Conservation (phyloP, 768 basidiomycete species). For the Boletales sp. region DNA sequence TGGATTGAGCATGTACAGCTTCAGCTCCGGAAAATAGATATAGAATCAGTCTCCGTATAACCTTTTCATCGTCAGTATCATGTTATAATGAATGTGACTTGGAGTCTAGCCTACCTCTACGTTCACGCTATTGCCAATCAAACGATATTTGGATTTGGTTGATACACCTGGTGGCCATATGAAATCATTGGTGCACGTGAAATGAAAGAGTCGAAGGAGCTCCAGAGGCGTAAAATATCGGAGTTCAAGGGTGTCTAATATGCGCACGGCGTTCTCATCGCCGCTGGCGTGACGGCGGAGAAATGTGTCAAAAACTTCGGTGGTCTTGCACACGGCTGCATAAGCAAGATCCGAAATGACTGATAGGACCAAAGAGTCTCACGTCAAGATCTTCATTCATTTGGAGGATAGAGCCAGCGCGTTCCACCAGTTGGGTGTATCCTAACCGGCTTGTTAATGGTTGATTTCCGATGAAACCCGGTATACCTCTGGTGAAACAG, state of each 20-base stretch:
- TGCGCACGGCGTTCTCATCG: constrained; percentile 44
- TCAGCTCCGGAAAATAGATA: constrained; percentile 44
- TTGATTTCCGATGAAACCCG: not conserved
- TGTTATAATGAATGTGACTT: not conserved
- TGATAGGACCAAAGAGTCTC: constrained; percentile 6
- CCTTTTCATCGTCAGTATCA: constrained; percentile 12
- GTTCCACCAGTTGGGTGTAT: constrained; percentile 73
- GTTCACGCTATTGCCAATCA: constrained; percentile 84
- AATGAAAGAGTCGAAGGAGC: constrained; percentile 64
- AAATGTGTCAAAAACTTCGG: constrained; percentile 54
- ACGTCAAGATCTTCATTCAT: constrained; percentile 66
- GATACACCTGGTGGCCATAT: constrained; percentile 63
- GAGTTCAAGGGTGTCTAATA: constrained; percentile 56
- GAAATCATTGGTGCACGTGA: constrained; percentile 41
- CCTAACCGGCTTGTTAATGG: constrained; percentile 37
- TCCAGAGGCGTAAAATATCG: constrained; percentile 77
- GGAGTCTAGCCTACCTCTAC: constrained; percentile 45
- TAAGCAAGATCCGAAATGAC: not conserved
- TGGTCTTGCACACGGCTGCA: constrained; percentile 45
- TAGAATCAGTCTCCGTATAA: constrained; percentile 54
- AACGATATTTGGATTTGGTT: constrained; percentile 65
- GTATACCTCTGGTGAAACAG: constrained; percentile 75
- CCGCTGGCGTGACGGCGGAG: constrained; percentile 40
- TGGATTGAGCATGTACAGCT: too few species aligned
- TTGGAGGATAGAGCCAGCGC: constrained; percentile 76